phyloP scores from a whole-genome alignment of 257 asterid genomes.

The Jacaranda copaia region DNA sequence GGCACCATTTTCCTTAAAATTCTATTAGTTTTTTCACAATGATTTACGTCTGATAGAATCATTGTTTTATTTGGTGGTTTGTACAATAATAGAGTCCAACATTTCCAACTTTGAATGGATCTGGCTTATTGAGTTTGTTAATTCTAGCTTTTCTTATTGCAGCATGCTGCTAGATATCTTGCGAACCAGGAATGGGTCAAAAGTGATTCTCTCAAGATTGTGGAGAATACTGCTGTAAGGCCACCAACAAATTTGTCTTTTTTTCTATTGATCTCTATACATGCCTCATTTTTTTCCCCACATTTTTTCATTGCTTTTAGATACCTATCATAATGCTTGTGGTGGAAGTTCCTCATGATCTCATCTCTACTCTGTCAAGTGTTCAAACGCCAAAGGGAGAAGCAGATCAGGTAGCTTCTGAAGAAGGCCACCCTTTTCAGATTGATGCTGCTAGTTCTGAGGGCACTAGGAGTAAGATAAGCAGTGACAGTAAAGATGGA shows the following conservation, averaged over 20 bases:
- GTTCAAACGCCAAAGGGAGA: conserved; percentile 60
- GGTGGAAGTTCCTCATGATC: conserved; percentile 94
- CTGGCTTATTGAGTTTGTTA: conserved; percentile 35
- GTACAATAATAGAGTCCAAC: conserved; percentile 7
- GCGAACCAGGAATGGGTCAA: conserved; percentile 99
- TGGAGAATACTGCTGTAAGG: conserved; percentile 98
- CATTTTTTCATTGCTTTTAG: conserved; percentile 51
- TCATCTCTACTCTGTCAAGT: conserved; percentile 60
- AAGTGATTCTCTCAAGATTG: conserved; percentile 99
- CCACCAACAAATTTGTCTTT: conserved; percentile 37
- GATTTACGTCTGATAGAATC: conserved; percentile 1
- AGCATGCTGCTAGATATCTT: conserved; percentile 99
- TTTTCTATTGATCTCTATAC: conserved; percentile 24
- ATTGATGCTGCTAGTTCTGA: conserved; percentile 56
- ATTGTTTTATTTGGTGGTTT: conserved; percentile 11
- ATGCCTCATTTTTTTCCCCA: conserved; percentile 20
- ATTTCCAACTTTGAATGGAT: conserved; percentile 27
- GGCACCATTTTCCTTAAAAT: conserved; percentile 10
- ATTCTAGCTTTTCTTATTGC: conserved; percentile 47
- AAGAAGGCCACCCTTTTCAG: conserved; percentile 55
- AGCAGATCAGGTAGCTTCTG: conserved; percentile 52
- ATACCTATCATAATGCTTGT: conserved; percentile 99
- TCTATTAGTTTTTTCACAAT: background rate
- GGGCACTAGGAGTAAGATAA: conserved; percentile 51
- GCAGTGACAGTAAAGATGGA: conserved; percentile 53